Evolutionary conservation across 1,284 basidiomycete species (phyloP), one percentile per base, ranked within the genome.

Genomic region (Pholiota adiposa): DNA sequence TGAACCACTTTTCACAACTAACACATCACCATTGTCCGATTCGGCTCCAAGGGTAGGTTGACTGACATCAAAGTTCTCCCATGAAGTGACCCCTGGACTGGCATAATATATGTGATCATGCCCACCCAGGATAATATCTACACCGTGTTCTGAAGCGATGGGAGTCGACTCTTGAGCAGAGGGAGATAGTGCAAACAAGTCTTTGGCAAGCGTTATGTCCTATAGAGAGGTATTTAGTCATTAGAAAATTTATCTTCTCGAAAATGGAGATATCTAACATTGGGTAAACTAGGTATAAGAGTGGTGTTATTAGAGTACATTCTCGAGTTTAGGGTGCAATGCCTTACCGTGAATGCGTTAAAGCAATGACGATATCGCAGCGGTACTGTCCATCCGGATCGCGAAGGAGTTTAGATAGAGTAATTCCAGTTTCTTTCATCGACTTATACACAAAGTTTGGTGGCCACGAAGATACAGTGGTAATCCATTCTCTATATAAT

Each of bases 71-170:
- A 87, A 90, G 40, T 84, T 85, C 27, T 93, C 83, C 92, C 92
- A 97, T 2, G 76, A 71, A 18, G 79, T 80, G 1, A 89, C 85
- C 3, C 94, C 95, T 67, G 84, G 88, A 11, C 92, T 89, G 50
- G 91, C 85, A 74, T 90, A 93, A 77, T 94, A 95, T 4, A 92
- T 77, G 66, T 97, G 95, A 69, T 97, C 95, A 66, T 97, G 95
- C 0, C 95, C 95, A 3, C 95, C 95, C 6, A 97, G 83, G 46
- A 97, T 75, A 18, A 97, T 75, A 69, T 97, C 95, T 0, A 90
- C 88, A 6, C 95, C 95, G 63, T 97, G 94, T 40, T 77, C 72
- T 50, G 77, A 74, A 44, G 75, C 73, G 43, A 89, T 78, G 0
- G 80, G 64, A 1, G 75, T 69, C 0, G 71, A 70, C 16, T 75